Base-by-base conservation (phyloP, 176 grass and related monocot species). In the Avena eriantha region DNA sequence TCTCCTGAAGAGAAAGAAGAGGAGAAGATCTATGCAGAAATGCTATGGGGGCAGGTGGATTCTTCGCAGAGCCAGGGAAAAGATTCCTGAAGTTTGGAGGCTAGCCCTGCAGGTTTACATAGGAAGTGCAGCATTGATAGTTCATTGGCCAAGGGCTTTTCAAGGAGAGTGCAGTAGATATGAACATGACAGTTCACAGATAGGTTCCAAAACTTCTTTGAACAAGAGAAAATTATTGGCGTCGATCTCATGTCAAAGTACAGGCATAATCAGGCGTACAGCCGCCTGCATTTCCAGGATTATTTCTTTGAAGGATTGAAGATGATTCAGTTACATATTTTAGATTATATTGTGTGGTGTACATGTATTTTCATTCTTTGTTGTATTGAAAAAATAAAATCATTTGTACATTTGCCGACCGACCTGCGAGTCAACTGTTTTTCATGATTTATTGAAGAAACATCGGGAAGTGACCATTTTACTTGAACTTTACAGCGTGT, bases 1-100 rank as follows among this genome's bases (percentile, higher is more conserved):
- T 82, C 68, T 47, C 74, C 79, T n/a, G 76, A 83, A 88, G 93
- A 92, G 85, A 90, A 79, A 51, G 93, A 95, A 69, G 87, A 95
- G 60, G 91, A 95, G 67, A 93, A 83, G 63, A 87, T 95, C 53
- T 98, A 98, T 1, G 93, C 93, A 22, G 95, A 98, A 81, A 90
- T 64, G 60, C 67, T 98, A 29, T 93, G 93, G 95, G 79, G 77
- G 21, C 93, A 98, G 73, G 80, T 95, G 60, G 83, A 87, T 55
- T 97, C 95, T 64, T 88, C 87, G 47, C 84, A 93, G 74, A 89
- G 75, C 64, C 79, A 87, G 69, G 48, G 65, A 43, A 91, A 84
- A 23, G 35, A 83, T 51, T 11, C 31, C 54, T 75, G 50, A 80
- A 80, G 34, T 46, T 46, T 76, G 33, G 63, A 82, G n/a, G 69